Evolutionary conservation across 2,329 filamentous ascomycete species (phyloP), one percentile per base, ranked within the genome.

Genomic region (Alternaria sp.): DNA sequence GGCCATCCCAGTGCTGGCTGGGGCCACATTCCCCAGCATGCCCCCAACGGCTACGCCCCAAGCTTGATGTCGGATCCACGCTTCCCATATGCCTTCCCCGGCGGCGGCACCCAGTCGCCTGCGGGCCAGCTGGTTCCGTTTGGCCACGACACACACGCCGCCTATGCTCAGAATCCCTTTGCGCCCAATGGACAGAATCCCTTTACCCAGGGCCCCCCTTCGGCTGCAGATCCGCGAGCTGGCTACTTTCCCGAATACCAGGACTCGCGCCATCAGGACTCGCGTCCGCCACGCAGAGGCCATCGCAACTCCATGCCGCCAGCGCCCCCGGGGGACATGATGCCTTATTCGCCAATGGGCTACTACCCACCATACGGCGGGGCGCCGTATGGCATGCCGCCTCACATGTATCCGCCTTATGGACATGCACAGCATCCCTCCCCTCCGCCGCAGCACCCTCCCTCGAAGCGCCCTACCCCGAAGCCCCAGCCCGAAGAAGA

Each of bases 61-160:
- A 81, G 78, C 52, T 69, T 77, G 66, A 74, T 81, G 69, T 81
- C 80, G 6, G 73, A 76, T 57, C 69, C 73, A n/a, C 72, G 70
- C 36, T 73, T 46, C 28, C 61, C 67, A 45, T 71, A 77, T 56
- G 75, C 69, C 32, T 77, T 71, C 52, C 66, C 68, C 36, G 67
- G 66, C 21, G 69, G 68, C 23, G 69, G 67, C 25, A 61, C 67
- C 3, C 65, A 73, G 32, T 72, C 72, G 11, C 73, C 71, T 9
- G 57, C 68, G 19, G 70, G 74, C 46, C 69, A 73, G 59, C 50
- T 81, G 54, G 76, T 80, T 12, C 75, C 75, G 13, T 73, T 77
- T 61, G 73, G 73, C n/a, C 73, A 78, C 36, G 78, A 83, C 60
- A 72, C 77, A 6, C 82, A 81, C 61, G 45, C 30, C 25, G 50